A percentile compares a stretch with the other conserved stretches of the same genome.
phyloP scores from a whole-genome alignment of 345 rosid genomes.

The Corchorus capsularis region DNA sequence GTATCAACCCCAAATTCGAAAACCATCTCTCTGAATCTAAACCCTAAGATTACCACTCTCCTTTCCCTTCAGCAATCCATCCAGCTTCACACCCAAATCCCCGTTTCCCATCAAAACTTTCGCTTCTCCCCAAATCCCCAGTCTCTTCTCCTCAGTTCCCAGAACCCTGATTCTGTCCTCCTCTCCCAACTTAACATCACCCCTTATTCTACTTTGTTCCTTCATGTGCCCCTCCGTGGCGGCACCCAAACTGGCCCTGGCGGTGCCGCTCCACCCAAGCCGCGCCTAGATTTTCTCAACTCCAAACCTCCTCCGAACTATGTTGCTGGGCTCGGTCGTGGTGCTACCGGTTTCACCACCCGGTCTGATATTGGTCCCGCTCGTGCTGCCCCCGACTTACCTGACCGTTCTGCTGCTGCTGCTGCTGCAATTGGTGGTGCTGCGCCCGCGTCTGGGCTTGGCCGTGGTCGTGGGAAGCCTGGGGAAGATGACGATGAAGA shows the following conservation, averaged over 20 bases:
- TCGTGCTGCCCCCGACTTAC: constrained; percentile 90
- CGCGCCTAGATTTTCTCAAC: constrained; percentile 83
- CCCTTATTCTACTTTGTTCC: constrained; percentile 49
- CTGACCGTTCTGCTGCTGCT: constrained; percentile 73
- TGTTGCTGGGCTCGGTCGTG: constrained; percentile 96
- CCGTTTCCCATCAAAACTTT: constrained; percentile 41
- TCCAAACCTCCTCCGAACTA: constrained; percentile 85
- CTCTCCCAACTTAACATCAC: constrained; percentile 56
- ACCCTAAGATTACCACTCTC: constrained; percentile 60
- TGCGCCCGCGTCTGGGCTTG: constrained; percentile 20
- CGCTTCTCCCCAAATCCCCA: constrained; percentile 29
- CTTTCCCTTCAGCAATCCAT: constrained; percentile 48
- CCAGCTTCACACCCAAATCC: constrained; percentile 44
- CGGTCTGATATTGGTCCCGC: constrained; percentile 97
- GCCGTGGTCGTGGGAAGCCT: constrained; percentile 73
- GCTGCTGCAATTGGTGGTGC: no score
- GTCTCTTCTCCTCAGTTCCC: constrained; percentile 6
- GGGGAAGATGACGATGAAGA: constrained; percentile 83
- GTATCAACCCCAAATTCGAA: constrained; percentile 50
- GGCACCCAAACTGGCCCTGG: constrained; percentile 43
- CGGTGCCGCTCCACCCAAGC: constrained; percentile 51
- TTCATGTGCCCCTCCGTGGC: constrained; percentile 58
- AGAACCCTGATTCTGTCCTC: constrained; percentile 30
- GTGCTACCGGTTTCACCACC: constrained; percentile 96
- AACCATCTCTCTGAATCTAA: constrained; percentile 48